A percentile compares a stretch with the other conserved stretches of the same genome.
phyloP scores from a whole-genome alignment of 805 yeast species.

The Huiozyma sinensis region DNA sequence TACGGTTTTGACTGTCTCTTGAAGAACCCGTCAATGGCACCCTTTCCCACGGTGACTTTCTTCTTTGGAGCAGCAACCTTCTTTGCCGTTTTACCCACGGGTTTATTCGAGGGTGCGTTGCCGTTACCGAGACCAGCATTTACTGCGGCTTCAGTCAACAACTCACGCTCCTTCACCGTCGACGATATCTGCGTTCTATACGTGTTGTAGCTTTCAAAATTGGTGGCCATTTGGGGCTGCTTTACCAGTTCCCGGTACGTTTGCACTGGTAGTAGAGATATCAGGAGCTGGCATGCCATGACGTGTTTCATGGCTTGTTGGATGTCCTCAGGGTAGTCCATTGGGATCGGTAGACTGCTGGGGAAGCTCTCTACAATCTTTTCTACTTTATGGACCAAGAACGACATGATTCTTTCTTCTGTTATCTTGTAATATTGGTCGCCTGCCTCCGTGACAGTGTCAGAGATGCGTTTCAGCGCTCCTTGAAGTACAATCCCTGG shows the following conservation, averaged over 20 bases:
- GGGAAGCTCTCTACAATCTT: conserved; percentile 33
- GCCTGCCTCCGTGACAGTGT: conserved; percentile 33
- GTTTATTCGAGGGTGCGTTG: conserved; percentile 4
- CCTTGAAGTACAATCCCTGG: conserved; percentile 11
- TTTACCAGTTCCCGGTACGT: conserved; percentile 20
- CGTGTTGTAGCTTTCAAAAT: conserved; percentile 24
- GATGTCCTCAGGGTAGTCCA: conserved; percentile 22
- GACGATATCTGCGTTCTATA: conserved; percentile 15
- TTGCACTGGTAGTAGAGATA: conserved; percentile 40
- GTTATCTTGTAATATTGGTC: conserved; percentile 38
- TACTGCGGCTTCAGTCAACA: conserved; percentile 25
- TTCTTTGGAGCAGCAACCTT: conserved; percentile 25
- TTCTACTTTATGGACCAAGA: conserved; percentile 31
- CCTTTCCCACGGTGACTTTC: conserved; percentile 46
- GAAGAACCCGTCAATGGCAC: conserved; percentile 64
- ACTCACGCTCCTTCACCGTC: conserved; percentile 18
- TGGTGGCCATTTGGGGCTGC: conserved; percentile 20
- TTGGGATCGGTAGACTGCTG: conserved; percentile 24
- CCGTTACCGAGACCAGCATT: conserved; percentile 18
- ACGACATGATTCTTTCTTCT: conserved; percentile 28
- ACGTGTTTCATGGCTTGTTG: conserved; percentile 29
- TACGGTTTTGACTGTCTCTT: conserved; percentile 24
- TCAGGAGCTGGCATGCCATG: conserved; percentile 32
- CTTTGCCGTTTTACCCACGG: conserved; percentile 13
- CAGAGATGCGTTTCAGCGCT: conserved; percentile 30